phyloP scores from a whole-genome alignment of 495 filamentous ascomycete genomes.

The Penicillium steckii region DNA sequence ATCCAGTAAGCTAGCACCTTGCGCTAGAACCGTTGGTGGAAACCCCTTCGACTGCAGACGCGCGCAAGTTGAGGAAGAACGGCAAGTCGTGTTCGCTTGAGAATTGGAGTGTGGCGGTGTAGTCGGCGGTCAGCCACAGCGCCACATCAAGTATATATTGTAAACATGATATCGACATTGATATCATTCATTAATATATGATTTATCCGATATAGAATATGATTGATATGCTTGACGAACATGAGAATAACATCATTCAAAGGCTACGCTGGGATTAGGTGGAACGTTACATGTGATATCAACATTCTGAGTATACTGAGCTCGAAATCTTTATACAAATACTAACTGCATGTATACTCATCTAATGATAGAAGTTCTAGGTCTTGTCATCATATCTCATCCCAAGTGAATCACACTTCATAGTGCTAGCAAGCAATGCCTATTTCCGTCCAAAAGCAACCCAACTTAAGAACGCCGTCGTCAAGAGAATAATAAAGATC shows the following conservation, averaged over 20 bases:
- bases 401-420: neutral
- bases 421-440: no score
- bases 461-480: conserved; percentile 31
- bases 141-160: neutral
- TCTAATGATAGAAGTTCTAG: conserved; percentile 1
- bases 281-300: no score
- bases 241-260: no score
- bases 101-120: conserved; percentile 23
- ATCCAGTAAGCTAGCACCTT: neutral
- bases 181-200: no score
- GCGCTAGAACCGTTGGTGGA: conserved; percentile 7
- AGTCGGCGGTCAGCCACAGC: neutral
- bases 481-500: conserved; percentile 52
- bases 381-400: conserved; percentile 4
- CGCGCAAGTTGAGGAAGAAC: conserved; percentile 21
- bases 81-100: conserved; percentile 20
- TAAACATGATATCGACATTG: no score
- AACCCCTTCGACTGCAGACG: conserved; percentile 11
- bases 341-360: neutral
- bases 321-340: neutral
- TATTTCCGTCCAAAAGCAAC: conserved; percentile 8
- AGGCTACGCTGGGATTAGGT: no score
- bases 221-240: no score
- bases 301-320: no score
- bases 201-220: no score